phyloP scores from a whole-genome alignment of 1,139 yeast species.

The Pichia sp. region DNA sequence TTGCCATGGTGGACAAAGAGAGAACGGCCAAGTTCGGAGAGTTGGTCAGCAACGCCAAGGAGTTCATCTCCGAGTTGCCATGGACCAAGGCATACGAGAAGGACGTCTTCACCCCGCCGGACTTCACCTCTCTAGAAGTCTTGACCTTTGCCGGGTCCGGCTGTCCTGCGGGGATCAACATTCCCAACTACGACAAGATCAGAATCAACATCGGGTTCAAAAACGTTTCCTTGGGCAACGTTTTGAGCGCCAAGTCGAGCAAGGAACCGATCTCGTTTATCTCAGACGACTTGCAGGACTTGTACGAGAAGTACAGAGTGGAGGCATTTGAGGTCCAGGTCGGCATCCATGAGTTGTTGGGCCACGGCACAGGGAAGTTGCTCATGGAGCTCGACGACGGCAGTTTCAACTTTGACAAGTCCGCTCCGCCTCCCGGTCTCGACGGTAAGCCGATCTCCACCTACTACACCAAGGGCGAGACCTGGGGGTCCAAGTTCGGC shows the following conservation, averaged over 20 bases:
- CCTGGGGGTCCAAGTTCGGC: conserved; percentile 88
- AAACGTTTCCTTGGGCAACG: conserved; percentile 84
- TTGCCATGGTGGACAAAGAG: conserved; percentile 87
- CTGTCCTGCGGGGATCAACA: conserved; percentile 87
- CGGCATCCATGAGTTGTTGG: conserved; percentile 84
- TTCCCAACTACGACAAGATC: conserved; percentile 88
- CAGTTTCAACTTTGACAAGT: conserved; percentile 63
- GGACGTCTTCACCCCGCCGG: conserved; percentile 85
- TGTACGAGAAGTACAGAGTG: conserved; percentile 68
- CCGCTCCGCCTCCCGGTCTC: conserved; percentile 53
- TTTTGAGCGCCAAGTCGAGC: conserved; percentile 68
- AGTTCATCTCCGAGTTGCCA: conserved; percentile 63
- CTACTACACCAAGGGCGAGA: conserved; percentile 73
- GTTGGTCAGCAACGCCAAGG: conserved; percentile 62
- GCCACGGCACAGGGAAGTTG: conserved; percentile 89
- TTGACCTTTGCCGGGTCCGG: conserved; percentile 87
- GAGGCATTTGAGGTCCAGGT: conserved; percentile 91
- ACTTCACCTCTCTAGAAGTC: conserved; percentile 84
- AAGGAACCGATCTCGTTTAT: conserved; percentile 71
- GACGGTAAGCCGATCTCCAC: conserved; percentile 57
- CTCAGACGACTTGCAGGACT: conserved; percentile 44
- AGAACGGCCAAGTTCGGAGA: conserved; percentile 74
- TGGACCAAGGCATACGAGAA: conserved; percentile 75
- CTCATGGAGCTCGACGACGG: conserved; percentile 59
- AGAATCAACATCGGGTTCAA: conserved; percentile 80